phyloP scores from a whole-genome alignment of 1,284 basidiomycete species.

The Clitocybe nebularis region DNA sequence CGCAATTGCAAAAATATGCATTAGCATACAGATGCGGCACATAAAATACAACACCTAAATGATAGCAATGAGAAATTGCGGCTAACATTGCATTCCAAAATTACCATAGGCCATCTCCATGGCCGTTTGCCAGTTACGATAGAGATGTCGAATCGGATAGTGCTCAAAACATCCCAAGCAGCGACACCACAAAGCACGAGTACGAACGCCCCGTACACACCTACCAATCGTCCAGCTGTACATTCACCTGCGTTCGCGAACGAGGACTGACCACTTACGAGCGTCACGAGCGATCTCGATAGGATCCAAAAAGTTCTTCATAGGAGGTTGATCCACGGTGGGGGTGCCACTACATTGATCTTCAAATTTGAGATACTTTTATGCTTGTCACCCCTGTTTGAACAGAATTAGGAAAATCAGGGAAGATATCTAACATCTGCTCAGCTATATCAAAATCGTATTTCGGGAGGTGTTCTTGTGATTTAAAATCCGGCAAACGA shows the following conservation, averaged over 20 bases:
- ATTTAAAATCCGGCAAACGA: too few species aligned
- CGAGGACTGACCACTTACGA: constrained; percentile 18
- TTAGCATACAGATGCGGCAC: constrained; percentile 27
- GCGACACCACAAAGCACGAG: constrained; percentile 27
- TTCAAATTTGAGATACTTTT: neutral
- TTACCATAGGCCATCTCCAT: constrained; percentile 31
- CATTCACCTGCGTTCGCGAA: neutral
- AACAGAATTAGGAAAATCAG: too few species aligned
- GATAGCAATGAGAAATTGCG: constrained; percentile 1
- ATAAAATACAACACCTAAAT: constrained; percentile 25
- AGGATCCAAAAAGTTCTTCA: constrained; percentile 26
- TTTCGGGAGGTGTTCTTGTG: neutral
- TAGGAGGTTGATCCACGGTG: constrained; percentile 7
- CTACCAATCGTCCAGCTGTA: constrained; percentile 11
- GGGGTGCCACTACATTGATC: neutral
- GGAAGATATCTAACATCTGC: too few species aligned
- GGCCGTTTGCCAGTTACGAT: constrained; percentile 24
- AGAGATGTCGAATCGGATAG: constrained; percentile 27
- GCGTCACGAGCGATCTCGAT: constrained; percentile 21
- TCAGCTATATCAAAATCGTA: neutral
- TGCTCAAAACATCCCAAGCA: constrained; percentile 27
- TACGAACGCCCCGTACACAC: constrained; percentile 26
- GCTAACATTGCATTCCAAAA: neutral
- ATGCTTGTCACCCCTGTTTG: too few species aligned
- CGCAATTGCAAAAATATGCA: constrained; percentile 28